These are phyloP conservation scores for Pythium inflatum DNA, from an alignment of 352 stramenopile genomes.

Conservation along the genomic window DNA sequence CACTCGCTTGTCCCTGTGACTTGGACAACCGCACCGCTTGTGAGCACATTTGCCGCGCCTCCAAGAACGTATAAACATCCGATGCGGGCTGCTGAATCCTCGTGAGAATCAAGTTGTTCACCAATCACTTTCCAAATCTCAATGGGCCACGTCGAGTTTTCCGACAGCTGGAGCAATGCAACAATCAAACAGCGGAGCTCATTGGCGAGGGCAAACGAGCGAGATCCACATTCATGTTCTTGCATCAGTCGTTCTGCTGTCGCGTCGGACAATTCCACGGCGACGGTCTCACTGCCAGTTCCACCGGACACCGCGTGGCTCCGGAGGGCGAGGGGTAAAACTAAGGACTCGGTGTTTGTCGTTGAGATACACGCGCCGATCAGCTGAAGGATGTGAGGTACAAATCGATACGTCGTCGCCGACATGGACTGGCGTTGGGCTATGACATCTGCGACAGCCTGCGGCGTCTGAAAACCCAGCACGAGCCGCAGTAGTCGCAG, in stretches of 20 bases:
- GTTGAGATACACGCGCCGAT: slow-evolving; percentile 21
- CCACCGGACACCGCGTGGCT: too few species aligned
- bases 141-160: background rate
- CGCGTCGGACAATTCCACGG: slow-evolving; percentile 23
- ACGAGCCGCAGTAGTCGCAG: slow-evolving; percentile 24
- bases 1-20: slow-evolving; percentile 18
- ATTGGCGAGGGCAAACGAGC: slow-evolving; percentile 12
- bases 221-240: background rate
- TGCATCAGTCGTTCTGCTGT: slow-evolving; percentile 20
- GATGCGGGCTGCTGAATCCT: background rate
- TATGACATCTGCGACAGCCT: background rate
- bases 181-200: slow-evolving; percentile 10
- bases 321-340: too few species aligned
- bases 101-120: background rate
- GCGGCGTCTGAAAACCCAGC: slow-evolving; percentile 11
- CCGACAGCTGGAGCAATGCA: background rate
- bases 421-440: background rate
- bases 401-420: background rate
- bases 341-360: too few species aligned
- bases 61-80: slow-evolving; percentile 27
- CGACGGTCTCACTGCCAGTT: background rate
- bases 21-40: slow-evolving; percentile 10
- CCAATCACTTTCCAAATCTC: background rate
- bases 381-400: slow-evolving; percentile 11
- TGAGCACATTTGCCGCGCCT: background rate